These are phyloP conservation scores for Candida chilensis DNA, from an alignment of 805 yeast genomes.

Conservation along the genomic window DNA sequence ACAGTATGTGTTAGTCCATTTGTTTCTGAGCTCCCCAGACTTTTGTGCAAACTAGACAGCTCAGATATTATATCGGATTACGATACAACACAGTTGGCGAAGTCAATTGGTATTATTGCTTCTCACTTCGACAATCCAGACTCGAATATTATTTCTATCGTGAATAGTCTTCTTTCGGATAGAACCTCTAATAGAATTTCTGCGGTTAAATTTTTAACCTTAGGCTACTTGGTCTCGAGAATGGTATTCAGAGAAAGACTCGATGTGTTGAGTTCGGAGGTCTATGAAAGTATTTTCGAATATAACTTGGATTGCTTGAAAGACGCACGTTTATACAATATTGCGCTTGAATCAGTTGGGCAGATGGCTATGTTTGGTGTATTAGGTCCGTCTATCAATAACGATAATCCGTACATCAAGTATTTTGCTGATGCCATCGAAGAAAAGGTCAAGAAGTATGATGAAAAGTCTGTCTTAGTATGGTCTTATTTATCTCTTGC, in stretches of 20 bases:
- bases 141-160: no score
- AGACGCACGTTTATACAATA: slow-evolving; percentile 12
- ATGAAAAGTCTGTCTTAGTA: slow-evolving; percentile 50
- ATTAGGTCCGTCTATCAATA: slow-evolving; percentile 21
- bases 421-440: slow-evolving; percentile 8
- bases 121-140: no score
- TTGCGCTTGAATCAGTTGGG: slow-evolving; percentile 26
- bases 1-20: slow-evolving; percentile 12
- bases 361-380: slow-evolving; percentile 38
- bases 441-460: slow-evolving; percentile 36
- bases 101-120: slow-evolving; percentile 37
- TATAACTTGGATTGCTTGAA: slow-evolving; percentile 7
- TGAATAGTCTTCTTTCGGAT: no score
- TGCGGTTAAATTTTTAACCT: no score
- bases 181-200: no score
- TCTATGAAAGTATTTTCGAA: slow-evolving; percentile 6
- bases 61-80: slow-evolving; percentile 6
- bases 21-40: slow-evolving; percentile 6
- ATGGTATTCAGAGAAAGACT: slow-evolving; percentile 21
- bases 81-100: slow-evolving; percentile 24
- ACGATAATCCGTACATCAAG: no score
- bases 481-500: slow-evolving; percentile 47
- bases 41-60: slow-evolving; percentile 12
- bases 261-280: slow-evolving; percentile 5
- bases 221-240: slow-evolving; percentile 39